Conservation (phyloP, 2,329 filamentous ascomycete species). For the Dothidotthia symphoricarpi region DNA sequence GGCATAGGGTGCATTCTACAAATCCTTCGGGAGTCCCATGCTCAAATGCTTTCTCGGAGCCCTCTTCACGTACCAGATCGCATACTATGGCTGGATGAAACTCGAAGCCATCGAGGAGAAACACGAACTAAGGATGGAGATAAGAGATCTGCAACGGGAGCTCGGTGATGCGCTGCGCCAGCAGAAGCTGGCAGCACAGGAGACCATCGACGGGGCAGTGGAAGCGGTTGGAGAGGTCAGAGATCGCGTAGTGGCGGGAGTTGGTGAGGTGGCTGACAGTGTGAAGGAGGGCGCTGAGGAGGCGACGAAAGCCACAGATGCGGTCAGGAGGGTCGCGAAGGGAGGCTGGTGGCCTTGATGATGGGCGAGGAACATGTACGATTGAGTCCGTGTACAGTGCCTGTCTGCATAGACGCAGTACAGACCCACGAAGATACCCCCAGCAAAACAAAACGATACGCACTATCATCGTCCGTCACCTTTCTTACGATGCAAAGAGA, state of each 20-base stretch:
- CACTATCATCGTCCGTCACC: too few relatives aligned
- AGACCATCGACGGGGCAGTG: conserved; percentile 5
- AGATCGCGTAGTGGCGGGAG: conserved; percentile 9
- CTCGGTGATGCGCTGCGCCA: conserved; percentile 21
- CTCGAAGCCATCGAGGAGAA: conserved; percentile 70
- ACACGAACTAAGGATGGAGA: conserved; percentile 46
- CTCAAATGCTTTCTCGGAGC: conserved; percentile 72
- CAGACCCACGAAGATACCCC: too few relatives aligned
- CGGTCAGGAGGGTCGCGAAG: conserved; percentile 14
- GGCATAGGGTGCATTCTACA: conserved; percentile 64
- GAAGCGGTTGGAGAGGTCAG: conserved; percentile 9
- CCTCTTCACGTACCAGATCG: conserved; percentile 74
- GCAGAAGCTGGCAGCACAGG: conserved; percentile 14
- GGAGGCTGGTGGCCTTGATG: conserved; percentile 30
- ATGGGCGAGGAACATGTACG: background rate
- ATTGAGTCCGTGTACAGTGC: too few relatives aligned
- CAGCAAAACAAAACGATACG: too few relatives aligned
- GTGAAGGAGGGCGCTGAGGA: conserved; percentile 17
- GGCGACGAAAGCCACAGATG: conserved; percentile 12
- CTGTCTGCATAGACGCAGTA: too few relatives aligned
- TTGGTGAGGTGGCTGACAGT: conserved; percentile 11
- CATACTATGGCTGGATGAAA: conserved; percentile 72
- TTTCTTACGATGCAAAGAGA: too few relatives aligned
- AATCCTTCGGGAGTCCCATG: conserved; percentile 69
- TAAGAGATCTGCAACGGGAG: conserved; percentile 22